Conservation (phyloP, 1,284 basidiomycete species). For the Pascua sp. region DNA sequence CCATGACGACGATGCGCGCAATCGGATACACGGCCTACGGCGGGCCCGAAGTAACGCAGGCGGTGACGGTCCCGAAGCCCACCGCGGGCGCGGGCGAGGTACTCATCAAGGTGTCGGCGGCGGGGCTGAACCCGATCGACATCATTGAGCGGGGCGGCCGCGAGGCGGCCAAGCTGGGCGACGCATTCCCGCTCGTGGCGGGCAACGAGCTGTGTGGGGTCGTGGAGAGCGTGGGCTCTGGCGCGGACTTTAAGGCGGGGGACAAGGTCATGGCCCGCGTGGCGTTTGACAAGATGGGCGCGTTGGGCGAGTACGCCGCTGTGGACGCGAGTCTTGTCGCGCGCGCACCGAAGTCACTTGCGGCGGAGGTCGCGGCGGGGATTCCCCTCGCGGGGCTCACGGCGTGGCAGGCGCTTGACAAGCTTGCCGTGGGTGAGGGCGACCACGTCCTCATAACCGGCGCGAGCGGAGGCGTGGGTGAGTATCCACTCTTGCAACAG, state of each 20-base stretch:
- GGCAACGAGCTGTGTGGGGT: conserved; percentile 50
- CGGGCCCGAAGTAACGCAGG: conserved; percentile 15
- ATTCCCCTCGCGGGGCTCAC: conserved; percentile 24
- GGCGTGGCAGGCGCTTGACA: conserved; percentile 18
- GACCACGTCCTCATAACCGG: conserved; percentile 50
- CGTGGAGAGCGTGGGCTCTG: conserved; percentile 47
- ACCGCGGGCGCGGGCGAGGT: conserved; percentile 9
- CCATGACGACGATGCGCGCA: conserved; percentile 17
- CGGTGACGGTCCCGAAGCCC: conserved; percentile 9
- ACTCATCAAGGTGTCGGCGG: conserved; percentile 9
- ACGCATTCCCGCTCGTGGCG: conserved; percentile 5
- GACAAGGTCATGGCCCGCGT: conserved; percentile 53
- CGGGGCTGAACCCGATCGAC: conserved; percentile 40
- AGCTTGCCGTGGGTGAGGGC: conserved; percentile 14
- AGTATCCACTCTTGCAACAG: no score
- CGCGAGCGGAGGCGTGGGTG: conserved; percentile 50
- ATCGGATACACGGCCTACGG: conserved; percentile 21
- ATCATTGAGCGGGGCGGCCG: conserved; percentile 16
- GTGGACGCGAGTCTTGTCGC: conserved; percentile 7
- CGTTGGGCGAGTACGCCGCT: conserved; percentile 50
- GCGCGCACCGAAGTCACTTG: conserved; percentile 12
- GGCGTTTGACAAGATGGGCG: conserved; percentile 41
- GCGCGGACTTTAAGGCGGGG: conserved; percentile 41
- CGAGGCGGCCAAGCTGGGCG: conserved; percentile 18
- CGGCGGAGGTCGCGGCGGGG: conserved; percentile 16